Conservation (phyloP, 179 eudicot species). For the Silene coronaria region DNA sequence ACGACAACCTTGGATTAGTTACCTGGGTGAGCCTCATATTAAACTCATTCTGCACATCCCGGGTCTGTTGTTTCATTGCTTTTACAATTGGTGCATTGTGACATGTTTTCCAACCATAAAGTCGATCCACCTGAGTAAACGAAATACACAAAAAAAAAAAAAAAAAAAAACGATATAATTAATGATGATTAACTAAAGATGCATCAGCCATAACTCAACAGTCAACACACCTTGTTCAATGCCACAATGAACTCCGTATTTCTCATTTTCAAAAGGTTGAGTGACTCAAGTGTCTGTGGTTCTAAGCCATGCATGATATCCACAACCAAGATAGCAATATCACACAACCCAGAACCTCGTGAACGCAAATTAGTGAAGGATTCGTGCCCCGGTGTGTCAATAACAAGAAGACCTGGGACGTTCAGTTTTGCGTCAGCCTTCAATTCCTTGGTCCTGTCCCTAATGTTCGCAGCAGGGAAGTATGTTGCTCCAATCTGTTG, state of each 20-base stretch:
- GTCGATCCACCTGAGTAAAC: constrained; percentile 59
- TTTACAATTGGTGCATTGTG: constrained; percentile 66
- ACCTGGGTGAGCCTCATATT: constrained; percentile 66
- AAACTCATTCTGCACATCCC: constrained; percentile 69
- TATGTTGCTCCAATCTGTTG: constrained; percentile 98
- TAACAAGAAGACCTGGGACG: constrained; percentile 87
- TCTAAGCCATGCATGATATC: constrained; percentile 94
- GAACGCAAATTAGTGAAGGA: constrained; percentile 78
- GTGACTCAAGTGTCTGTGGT: constrained; percentile 90
- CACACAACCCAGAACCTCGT: constrained; percentile 93
- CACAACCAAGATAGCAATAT: constrained; percentile 83
- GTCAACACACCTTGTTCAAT: constrained; percentile 62
- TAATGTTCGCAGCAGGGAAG: constrained; percentile 81
- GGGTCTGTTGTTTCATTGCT: constrained; percentile 72
- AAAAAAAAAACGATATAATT: neutral
- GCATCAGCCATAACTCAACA: constrained; percentile 9
- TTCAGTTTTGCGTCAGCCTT: constrained; percentile 89
- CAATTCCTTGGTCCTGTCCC: constrained; percentile 81
- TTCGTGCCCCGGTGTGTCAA: constrained; percentile 93
- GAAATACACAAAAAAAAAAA: neutral
- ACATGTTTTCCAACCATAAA: constrained; percentile 78
- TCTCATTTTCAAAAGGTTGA: constrained; percentile 83
- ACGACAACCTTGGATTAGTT: neutral
- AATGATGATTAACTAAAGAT: neutral
- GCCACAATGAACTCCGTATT: constrained; percentile 88